Evolutionary conservation across 2,329 filamentous ascomycete genomes (phyloP), one percentile per base, ranked within the genome.

Genomic region (Emergomyces africanus): DNA sequence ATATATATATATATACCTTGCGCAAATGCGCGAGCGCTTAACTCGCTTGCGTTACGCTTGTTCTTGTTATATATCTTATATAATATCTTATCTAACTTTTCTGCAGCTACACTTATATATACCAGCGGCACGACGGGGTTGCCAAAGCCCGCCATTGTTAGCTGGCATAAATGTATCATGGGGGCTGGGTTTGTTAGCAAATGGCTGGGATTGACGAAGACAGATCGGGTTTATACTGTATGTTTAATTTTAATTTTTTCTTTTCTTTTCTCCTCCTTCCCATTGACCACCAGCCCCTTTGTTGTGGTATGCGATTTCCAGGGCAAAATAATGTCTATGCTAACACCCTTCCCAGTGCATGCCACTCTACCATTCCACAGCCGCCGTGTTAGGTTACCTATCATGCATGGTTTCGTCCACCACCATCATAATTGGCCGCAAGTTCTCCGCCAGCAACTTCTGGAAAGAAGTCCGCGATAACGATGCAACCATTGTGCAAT

Each of bases 281-380:
- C n/a, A n/a, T 28, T 18, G 10, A 6, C 15, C 14, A 10, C 41
- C 41, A 9, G 18, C 3, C 5, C 15, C 2, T 44, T 44, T 54
- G 1, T 57, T 6, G 3, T 28, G 30, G 23, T 20, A 12, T 28
- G 48, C 57, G 14, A 48, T 6, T 57, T 49, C 35, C 44, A 15
- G n/a, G 20, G 20, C 9, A 25, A 46, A 42, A n/a, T n/a, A 2
- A 53, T 49, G 30, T 48, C 63, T 65, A 39, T 28, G 55, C 54
- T 60, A 57, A 55, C n/a, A n/a, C 57, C 59, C 33, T 49, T 15
- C 54, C 5, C 61, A 88, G 85, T 86, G 86, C 59, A 95, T 96
- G 89, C 90, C 90, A 0, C 78, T 96, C 6, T 95, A 96, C 69
- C 90, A 96, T 75, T 86, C 87, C 46, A 89, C 90, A 0, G 90